Percentiles rank a stretch among this genome's conserved stretches.
Evolutionary conservation across 495 filamentous ascomycete species (phyloP).

Genomic region (Neurospora sp.): DNA sequence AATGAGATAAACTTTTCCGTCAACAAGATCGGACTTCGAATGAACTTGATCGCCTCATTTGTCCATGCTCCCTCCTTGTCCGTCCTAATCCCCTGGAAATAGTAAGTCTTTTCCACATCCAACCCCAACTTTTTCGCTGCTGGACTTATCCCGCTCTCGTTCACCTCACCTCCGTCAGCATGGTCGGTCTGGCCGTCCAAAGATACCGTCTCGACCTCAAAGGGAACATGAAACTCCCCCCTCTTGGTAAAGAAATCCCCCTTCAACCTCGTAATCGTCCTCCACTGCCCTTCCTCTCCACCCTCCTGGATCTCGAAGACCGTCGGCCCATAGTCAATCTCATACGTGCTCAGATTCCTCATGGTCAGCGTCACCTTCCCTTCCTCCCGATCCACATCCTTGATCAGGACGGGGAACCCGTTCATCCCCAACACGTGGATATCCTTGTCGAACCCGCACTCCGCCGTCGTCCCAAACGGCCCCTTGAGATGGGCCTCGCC

Average conservation of each 20-base stretch:
- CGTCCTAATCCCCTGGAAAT: not conserved
- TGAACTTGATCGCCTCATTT: conserved; percentile 1
- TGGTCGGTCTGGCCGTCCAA: not conserved
- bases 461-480: not conserved
- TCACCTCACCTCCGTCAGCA: not conserved
- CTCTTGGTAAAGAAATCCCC: conserved; percentile 15
- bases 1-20: not conserved
- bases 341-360: conserved; percentile 18
- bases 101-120: not conserved
- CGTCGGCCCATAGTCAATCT: conserved; percentile 22
- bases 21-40: not conserved
- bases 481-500: conserved; percentile 4
- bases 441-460: conserved; percentile 16
- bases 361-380: conserved; percentile 4
- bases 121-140: not conserved
- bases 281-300: conserved; percentile 2
- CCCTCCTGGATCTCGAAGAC: conserved; percentile 16
- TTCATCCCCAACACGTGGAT: conserved; percentile 17
- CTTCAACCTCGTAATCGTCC: conserved; percentile 14
- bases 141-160: not conserved
- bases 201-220: not conserved
- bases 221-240: not conserved
- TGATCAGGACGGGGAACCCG: conserved; percentile 9
- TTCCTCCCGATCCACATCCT: conserved; percentile 3
- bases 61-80: not conserved